These are phyloP conservation scores for Geotrichum macrosporum DNA, from an alignment of 1,139 yeast species.

Conservation along the genomic window DNA sequence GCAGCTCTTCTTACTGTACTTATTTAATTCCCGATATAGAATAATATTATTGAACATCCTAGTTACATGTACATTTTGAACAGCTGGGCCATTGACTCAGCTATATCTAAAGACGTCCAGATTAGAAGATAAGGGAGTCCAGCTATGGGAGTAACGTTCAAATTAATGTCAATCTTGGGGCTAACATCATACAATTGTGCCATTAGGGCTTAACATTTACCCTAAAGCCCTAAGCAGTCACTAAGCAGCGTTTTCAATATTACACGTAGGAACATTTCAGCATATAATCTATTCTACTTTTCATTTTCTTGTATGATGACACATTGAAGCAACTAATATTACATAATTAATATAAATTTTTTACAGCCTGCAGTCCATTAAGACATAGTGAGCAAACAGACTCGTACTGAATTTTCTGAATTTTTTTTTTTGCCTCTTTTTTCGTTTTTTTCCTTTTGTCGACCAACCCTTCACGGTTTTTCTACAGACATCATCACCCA, in stretches of 20 bases:
- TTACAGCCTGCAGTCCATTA: too few relatives aligned
- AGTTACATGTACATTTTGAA: too few relatives aligned
- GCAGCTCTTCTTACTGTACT: neutral
- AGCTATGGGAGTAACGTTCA: too few relatives aligned
- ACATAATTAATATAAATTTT: too few relatives aligned
- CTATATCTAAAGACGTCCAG: too few relatives aligned
- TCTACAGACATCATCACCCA: conserved; percentile 22
- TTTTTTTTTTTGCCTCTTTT: conserved; percentile 11
- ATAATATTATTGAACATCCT: too few relatives aligned
- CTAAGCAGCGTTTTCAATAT: neutral
- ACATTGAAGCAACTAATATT: neutral
- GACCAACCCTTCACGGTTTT: conserved; percentile 21
- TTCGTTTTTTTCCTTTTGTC: conserved; percentile 13
- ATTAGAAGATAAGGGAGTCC: too few relatives aligned
- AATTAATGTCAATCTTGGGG: too few relatives aligned
- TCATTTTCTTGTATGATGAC: conserved; percentile 1
- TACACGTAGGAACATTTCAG: neutral
- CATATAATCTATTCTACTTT: neutral
- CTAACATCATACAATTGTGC: too few relatives aligned
- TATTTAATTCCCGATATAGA: neutral
- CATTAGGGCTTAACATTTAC: too few relatives aligned
- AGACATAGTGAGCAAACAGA: neutral
- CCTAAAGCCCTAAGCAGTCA: conserved; percentile 7
- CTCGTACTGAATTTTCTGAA: conserved; percentile 11
- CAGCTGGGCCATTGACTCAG: too few relatives aligned